These are phyloP conservation scores for Silene coronaria DNA, from an alignment of 179 eudicot species.

Conservation along the genomic window DNA sequence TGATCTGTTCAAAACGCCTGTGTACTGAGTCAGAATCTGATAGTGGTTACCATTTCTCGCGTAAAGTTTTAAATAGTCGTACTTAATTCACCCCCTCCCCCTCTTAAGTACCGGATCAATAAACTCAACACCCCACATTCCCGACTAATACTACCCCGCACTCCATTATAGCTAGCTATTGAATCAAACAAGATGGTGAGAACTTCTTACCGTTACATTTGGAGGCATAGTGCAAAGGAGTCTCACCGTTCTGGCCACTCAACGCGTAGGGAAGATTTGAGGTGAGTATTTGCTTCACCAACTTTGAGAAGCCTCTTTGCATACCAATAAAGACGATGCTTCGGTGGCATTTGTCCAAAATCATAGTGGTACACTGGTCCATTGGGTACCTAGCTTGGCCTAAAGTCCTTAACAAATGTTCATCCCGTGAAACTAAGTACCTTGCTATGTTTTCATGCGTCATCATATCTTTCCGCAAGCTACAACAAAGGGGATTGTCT, in stretches of 20 bases:
- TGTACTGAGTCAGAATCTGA: no score
- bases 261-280: conserved; percentile 4
- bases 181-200: neutral
- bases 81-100: no score
- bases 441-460: conserved; percentile 1
- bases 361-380: neutral
- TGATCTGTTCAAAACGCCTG: no score
- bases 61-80: no score
- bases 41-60: no score
- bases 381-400: neutral
- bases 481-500: neutral
- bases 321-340: neutral
- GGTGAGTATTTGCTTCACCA: conserved; percentile 4
- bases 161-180: neutral
- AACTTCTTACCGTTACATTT: conserved; percentile 5
- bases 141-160: no score
- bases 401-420: neutral
- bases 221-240: neutral
- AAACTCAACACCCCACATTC: no score
- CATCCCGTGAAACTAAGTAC: neutral
- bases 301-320: neutral
- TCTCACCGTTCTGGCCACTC: neutral
- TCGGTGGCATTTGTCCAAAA: neutral
- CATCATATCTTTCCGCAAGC: neutral
- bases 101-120: no score